Evolutionary conservation across 1,284 basidiomycete species (phyloP).

Genomic region (Ustilago bromivora): DNA sequence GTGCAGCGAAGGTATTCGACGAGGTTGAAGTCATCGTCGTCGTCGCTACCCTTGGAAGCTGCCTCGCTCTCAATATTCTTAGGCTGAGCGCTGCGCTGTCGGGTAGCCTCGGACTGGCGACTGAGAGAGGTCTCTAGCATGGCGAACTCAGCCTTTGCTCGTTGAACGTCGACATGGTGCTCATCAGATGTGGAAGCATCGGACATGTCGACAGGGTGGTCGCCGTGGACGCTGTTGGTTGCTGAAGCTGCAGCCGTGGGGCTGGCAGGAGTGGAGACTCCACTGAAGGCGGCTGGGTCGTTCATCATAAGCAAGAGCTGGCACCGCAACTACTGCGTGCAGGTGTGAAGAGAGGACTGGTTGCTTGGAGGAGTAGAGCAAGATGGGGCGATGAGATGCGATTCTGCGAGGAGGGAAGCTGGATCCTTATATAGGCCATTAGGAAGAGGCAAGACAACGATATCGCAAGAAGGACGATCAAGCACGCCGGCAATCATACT

Average conservation of each 20-base stretch:
- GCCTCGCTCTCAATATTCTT: slow-evolving; percentile 31
- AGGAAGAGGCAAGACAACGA: not conserved
- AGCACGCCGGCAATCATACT: not conserved
- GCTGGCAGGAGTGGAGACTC: slow-evolving; percentile 24
- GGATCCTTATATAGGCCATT: not conserved
- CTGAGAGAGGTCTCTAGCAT: slow-evolving; percentile 37
- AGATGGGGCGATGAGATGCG: not conserved
- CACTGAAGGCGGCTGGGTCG: slow-evolving; percentile 16
- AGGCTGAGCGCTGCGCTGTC: slow-evolving; percentile 12
- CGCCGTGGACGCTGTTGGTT: not conserved
- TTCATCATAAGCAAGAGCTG: slow-evolving; percentile 14
- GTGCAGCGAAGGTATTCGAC: slow-evolving; percentile 78
- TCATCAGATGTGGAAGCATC: not conserved
- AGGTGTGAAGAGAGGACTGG: not conserved
- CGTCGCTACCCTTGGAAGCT: slow-evolving; percentile 1
- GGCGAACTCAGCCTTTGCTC: slow-evolving; percentile 32
- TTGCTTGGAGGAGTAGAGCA: not conserved
- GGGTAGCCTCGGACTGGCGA: slow-evolving; percentile 22
- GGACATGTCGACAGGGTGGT: slow-evolving; percentile 27
- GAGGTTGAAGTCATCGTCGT: slow-evolving; percentile 76
- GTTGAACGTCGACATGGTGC: slow-evolving; percentile 26
- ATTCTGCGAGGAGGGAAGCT: not conserved
- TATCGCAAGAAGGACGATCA: not conserved
- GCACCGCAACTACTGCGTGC: not conserved
- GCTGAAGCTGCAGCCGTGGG: not conserved